These are phyloP conservation scores for Boeremia lycopersici DNA, from an alignment of 2,329 filamentous ascomycete genomes.

Conservation along the genomic window DNA sequence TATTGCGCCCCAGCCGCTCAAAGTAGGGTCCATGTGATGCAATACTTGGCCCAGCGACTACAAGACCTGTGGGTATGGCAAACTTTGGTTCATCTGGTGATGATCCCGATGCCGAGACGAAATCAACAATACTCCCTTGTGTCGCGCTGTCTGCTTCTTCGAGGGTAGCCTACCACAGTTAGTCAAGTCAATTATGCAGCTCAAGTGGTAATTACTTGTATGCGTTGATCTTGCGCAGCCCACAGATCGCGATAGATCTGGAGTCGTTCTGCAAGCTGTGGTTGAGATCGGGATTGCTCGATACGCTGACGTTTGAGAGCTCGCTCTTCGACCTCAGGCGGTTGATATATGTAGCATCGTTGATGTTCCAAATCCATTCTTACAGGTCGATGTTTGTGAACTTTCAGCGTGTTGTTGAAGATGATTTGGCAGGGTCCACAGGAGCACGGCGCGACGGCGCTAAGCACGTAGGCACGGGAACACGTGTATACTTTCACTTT, in stretches of 20 bases:
- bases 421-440: conserved; percentile 15
- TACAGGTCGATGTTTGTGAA: not conserved
- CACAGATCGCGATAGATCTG: conserved; percentile 68
- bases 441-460: conserved; percentile 18
- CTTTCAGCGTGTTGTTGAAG: conserved; percentile 4
- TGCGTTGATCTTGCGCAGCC: conserved; percentile 66
- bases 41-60: conserved; percentile 79
- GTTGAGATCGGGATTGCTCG: conserved; percentile 33
- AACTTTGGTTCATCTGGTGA: conserved; percentile 37
- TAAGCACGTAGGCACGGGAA: conserved; percentile 38
- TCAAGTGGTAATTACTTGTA: conserved; percentile 56
- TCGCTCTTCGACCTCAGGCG: conserved; percentile 40
- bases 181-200: conserved; percentile 4
- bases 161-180: conserved; percentile 42
- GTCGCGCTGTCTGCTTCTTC: conserved; percentile 49
- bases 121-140: conserved; percentile 46
- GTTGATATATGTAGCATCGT: conserved; percentile 55
- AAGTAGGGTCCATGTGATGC: conserved; percentile 78
- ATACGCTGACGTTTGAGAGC: conserved; percentile 51
- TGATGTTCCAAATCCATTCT: conserved; percentile 59
- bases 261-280: conserved; percentile 56
- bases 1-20: conserved; percentile 63
- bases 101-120: conserved; percentile 42
- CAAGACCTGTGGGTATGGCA: conserved; percentile 71
- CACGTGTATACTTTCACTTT: conserved; percentile 18